phyloP scores from a whole-genome alignment of 2,329 filamentous ascomycete genomes.

The Rutstroemia sp. region DNA sequence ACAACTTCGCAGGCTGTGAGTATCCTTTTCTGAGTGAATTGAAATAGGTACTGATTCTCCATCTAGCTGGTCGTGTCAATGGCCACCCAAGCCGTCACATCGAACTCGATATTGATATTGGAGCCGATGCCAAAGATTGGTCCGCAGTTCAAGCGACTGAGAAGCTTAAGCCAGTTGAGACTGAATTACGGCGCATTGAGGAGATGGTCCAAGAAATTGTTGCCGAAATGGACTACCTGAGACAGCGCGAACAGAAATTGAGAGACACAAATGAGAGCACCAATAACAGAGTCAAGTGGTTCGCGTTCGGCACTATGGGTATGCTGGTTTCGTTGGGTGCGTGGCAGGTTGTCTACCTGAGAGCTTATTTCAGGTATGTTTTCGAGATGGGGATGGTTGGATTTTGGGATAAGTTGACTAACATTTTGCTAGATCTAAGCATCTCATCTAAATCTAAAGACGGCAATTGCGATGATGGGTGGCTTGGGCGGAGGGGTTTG shows the following conservation, averaged over 20 bases:
- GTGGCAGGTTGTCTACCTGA: constrained; percentile 97
- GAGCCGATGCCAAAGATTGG: constrained; percentile 78
- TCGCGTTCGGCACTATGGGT: constrained; percentile 87
- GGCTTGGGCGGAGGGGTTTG: constrained; percentile 8
- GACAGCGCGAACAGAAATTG: constrained; percentile 83
- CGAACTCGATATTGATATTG: constrained; percentile 32
- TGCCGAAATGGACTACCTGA: constrained; percentile 91
- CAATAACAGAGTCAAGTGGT: constrained; percentile 98
- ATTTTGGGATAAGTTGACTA: constrained; percentile 11
- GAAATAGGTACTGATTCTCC: background rate
- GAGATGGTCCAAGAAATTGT: constrained; percentile 87
- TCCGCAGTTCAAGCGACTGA: constrained; percentile 90
- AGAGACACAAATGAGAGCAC: constrained; percentile 99
- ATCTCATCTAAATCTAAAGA: constrained; percentile 49
- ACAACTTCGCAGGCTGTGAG: constrained; percentile 65
- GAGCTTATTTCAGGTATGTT: constrained; percentile 84
- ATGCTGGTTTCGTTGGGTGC: constrained; percentile 82
- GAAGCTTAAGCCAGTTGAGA: constrained; percentile 96
- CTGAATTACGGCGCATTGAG: constrained; percentile 85
- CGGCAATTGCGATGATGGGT: background rate
- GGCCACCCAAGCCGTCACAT: constrained; percentile 55
- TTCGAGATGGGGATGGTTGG: background rate
- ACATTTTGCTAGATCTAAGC: constrained; percentile 48
- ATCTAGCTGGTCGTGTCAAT: constrained; percentile 1
- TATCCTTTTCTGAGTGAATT: constrained; percentile 17